Conservation (phyloP, 495 filamentous ascomycete species). For the Trichoderma gamsii region DNA sequence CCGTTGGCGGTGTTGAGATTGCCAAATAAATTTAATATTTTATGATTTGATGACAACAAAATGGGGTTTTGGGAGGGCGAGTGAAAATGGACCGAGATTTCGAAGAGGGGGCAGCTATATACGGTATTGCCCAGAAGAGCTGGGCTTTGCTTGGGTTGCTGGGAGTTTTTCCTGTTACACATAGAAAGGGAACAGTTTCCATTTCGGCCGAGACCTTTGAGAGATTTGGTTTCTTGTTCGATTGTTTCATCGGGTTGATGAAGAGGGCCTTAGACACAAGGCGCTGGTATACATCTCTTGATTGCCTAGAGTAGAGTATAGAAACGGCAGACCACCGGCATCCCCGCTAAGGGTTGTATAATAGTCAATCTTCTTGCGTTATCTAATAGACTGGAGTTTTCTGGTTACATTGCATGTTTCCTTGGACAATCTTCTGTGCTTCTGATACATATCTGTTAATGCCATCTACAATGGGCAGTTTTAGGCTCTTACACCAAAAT, state of each 20-base stretch:
- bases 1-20: slow-evolving; percentile 78
- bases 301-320: slow-evolving; percentile 11
- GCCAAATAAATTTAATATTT: slow-evolving; percentile 31
- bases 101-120: slow-evolving; percentile 4
- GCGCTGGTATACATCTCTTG: slow-evolving; percentile 12
- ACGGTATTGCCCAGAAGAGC: slow-evolving; percentile 4
- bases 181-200: not conserved
- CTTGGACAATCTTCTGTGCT: too few relatives aligned
- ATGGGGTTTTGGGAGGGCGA: not conserved
- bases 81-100: slow-evolving; percentile 5
- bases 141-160: slow-evolving; percentile 13
- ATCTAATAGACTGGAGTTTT: slow-evolving; percentile 7
- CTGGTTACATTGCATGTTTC: not conserved
- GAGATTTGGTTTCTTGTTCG: slow-evolving; percentile 5
- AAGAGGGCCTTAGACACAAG: not conserved
- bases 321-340: slow-evolving; percentile 10
- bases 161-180: not conserved
- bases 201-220: not conserved
- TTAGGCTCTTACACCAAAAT: too few relatives aligned
- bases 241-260: slow-evolving; percentile 5
- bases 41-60: slow-evolving; percentile 1
- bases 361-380: slow-evolving; percentile 14
- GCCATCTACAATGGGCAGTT: too few relatives aligned
- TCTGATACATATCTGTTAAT: too few relatives aligned
- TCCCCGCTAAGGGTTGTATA: slow-evolving; percentile 12